Evolutionary conservation across 257 asterid genomes (phyloP).

Genomic region (Coffea eugenioides): DNA sequence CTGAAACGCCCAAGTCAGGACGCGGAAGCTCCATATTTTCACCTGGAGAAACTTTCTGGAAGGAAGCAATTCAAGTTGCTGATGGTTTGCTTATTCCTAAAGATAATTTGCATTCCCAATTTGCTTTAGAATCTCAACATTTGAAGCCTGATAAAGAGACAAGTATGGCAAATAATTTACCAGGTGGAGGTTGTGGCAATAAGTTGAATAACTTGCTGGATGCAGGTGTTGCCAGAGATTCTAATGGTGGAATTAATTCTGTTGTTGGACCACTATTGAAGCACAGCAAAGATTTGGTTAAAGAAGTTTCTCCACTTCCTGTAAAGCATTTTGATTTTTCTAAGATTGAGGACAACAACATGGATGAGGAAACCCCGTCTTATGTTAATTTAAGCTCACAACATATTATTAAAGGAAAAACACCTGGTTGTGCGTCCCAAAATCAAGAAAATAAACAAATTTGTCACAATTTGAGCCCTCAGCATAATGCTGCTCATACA

Average conservation of each 20-base stretch:
- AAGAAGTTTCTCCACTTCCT: constrained; percentile 79
- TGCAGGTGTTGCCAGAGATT: constrained; percentile 24
- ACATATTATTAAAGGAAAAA: constrained; percentile 28
- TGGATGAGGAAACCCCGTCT: constrained; percentile 31
- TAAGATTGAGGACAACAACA: constrained; percentile 43
- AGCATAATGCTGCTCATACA: constrained; percentile 24
- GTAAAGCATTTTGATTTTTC: constrained; percentile 92
- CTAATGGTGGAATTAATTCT: constrained; percentile 39
- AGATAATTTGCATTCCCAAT: constrained; percentile 41
- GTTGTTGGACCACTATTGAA: constrained; percentile 38
- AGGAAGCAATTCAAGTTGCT: constrained; percentile 88
- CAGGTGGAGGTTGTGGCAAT: constrained; percentile 32
- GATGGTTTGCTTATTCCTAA: constrained; percentile 66
- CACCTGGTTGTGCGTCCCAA: constrained; percentile 30
- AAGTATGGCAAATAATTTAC: constrained; percentile 39
- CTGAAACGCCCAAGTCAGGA: constrained; percentile 66
- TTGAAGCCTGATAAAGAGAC: constrained; percentile 34
- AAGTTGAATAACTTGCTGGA: constrained; percentile 22
- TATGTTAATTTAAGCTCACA: constrained; percentile 31
- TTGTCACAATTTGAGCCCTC: constrained; percentile 14
- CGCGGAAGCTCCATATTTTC: constrained; percentile 79
- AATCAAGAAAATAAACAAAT: constrained; percentile 26
- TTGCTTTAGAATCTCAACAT: constrained; percentile 32
- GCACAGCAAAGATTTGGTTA: constrained; percentile 47
- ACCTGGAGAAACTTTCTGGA: constrained; percentile 98